These are phyloP conservation scores for Zygoascus hellenicus DNA, from an alignment of 1,139 yeast genomes.

Conservation along the genomic window DNA sequence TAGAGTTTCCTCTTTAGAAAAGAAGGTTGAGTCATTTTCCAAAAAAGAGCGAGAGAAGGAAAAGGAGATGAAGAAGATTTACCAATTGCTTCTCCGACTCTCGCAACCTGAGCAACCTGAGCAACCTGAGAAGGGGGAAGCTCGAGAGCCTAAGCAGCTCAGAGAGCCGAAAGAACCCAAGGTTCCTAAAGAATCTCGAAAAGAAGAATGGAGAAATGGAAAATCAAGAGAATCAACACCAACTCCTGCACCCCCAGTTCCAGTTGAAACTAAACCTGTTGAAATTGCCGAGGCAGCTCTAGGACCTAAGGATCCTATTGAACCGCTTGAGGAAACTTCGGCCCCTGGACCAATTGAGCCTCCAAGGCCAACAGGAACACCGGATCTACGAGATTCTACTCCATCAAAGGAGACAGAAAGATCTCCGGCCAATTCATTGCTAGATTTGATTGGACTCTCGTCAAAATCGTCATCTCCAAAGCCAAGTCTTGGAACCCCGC, in stretches of 20 bases:
- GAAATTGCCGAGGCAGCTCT: too few relatives aligned
- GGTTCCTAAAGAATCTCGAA: neutral
- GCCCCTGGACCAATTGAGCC: neutral
- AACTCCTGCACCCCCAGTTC: too few relatives aligned
- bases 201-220: neutral
- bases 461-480: too few relatives aligned
- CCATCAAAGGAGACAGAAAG: too few relatives aligned
- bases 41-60: neutral
- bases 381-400: neutral
- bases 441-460: too few relatives aligned
- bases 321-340: neutral
- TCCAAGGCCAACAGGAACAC: neutral
- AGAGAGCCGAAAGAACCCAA: neutral
- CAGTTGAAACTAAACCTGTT: too few relatives aligned
- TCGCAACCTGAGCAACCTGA: neutral
- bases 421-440: too few relatives aligned
- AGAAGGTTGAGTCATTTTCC: conserved; percentile 7
- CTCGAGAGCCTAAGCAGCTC: neutral
- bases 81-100: too few relatives aligned
- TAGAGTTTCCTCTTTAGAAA: conserved; percentile 12
- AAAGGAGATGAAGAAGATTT: neutral
- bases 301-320: too few relatives aligned
- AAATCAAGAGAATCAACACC: too few relatives aligned
- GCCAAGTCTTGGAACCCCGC: too few relatives aligned
- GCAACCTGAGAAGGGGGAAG: neutral